These are phyloP conservation scores for Lunularia cruciata DNA, from an alignment of 225 moss, liverwort and hornwort genomes.

Conservation along the genomic window DNA sequence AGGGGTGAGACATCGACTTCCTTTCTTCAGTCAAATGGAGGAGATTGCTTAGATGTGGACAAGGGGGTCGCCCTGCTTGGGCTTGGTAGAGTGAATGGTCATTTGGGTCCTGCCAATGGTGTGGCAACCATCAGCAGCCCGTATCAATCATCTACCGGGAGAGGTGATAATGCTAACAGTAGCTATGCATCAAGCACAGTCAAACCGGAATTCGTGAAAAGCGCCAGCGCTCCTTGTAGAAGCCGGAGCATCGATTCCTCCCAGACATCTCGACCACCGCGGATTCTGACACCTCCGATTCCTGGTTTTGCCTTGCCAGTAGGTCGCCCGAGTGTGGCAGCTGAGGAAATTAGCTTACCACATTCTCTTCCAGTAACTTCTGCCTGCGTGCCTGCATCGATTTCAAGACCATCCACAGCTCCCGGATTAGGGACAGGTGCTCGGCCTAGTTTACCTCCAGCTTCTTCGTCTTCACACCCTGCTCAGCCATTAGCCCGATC, in stretches of 20 bases:
- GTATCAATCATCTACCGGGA: slow-evolving; percentile 33
- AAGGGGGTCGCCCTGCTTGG: slow-evolving; percentile 28
- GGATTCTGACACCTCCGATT: slow-evolving; percentile 58
- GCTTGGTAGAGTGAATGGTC: slow-evolving; percentile 42
- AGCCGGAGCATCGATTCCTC: slow-evolving; percentile 77
- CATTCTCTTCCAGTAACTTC: slow-evolving; percentile 49
- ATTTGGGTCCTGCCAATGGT: slow-evolving; percentile 48
- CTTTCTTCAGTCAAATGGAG: slow-evolving; percentile 44
- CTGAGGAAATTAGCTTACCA: slow-evolving; percentile 62
- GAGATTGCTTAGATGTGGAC: slow-evolving; percentile 46
- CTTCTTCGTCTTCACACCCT: slow-evolving; percentile 49
- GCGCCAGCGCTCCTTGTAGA: slow-evolving; percentile 49
- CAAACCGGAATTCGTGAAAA: slow-evolving; percentile 52
- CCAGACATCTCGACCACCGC: slow-evolving; percentile 77
- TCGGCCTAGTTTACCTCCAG: slow-evolving; percentile 52
- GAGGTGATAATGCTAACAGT: slow-evolving; percentile 28
- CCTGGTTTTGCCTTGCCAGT: slow-evolving; percentile 42
- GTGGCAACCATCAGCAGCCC: slow-evolving; percentile 34
- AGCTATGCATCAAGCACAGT: slow-evolving; percentile 43
- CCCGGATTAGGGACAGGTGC: slow-evolving; percentile 67
- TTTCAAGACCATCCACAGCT: slow-evolving; percentile 80
- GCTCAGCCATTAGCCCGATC: slow-evolving; percentile 74
- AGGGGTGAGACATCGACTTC: slow-evolving; percentile 52
- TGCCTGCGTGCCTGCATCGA: slow-evolving; percentile 39
- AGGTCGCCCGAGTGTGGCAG: slow-evolving; percentile 35